phyloP scores from a whole-genome alignment of 768 basidiomycete genomes.

The Naganishia friedmannii region DNA sequence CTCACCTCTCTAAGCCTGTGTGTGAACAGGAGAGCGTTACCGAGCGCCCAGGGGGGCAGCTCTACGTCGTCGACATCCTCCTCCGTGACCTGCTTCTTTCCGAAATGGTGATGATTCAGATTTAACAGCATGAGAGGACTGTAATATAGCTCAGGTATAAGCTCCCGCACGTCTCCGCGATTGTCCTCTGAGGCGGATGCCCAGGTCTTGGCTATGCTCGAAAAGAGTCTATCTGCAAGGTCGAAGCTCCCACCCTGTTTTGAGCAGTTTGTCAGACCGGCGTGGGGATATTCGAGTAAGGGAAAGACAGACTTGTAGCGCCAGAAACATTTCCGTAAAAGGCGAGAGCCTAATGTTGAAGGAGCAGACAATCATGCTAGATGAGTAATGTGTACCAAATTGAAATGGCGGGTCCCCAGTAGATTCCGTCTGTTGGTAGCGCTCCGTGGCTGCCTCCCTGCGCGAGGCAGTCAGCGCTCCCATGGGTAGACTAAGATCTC shows the following conservation, averaged over 20 bases:
- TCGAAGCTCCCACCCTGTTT: slow-evolving; percentile 91
- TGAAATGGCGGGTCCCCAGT: slow-evolving; percentile 78
- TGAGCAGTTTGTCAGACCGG: neutral
- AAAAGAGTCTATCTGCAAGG: slow-evolving; percentile 60
- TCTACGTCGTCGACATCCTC: slow-evolving; percentile 75
- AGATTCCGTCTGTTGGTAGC: slow-evolving; percentile 66
- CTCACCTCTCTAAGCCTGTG: slow-evolving; percentile 69
- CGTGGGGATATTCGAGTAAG: neutral
- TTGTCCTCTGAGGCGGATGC: slow-evolving; percentile 79
- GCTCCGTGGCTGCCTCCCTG: slow-evolving; percentile 68
- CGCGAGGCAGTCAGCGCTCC: slow-evolving; percentile 76
- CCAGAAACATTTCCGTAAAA: slow-evolving; percentile 93
- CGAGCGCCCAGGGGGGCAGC: slow-evolving; percentile 83
- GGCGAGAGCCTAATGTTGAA: slow-evolving; percentile 85
- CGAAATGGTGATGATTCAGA: slow-evolving; percentile 50
- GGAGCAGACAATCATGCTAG: slow-evolving; percentile 95
- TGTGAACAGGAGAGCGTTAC: slow-evolving; percentile 79
- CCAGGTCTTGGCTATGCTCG: slow-evolving; percentile 71
- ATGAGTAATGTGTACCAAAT: slow-evolving; percentile 82
- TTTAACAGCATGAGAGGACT: slow-evolving; percentile 30
- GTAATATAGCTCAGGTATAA: slow-evolving; percentile 67
- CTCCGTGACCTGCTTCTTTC: slow-evolving; percentile 48
- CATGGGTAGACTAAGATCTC: slow-evolving; percentile 80
- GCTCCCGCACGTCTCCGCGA: slow-evolving; percentile 86
- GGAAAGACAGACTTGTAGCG: slow-evolving; percentile 60